Base-by-base conservation (phyloP, 2,329 filamentous ascomycete species). In the Fusarium staphyleae region DNA sequence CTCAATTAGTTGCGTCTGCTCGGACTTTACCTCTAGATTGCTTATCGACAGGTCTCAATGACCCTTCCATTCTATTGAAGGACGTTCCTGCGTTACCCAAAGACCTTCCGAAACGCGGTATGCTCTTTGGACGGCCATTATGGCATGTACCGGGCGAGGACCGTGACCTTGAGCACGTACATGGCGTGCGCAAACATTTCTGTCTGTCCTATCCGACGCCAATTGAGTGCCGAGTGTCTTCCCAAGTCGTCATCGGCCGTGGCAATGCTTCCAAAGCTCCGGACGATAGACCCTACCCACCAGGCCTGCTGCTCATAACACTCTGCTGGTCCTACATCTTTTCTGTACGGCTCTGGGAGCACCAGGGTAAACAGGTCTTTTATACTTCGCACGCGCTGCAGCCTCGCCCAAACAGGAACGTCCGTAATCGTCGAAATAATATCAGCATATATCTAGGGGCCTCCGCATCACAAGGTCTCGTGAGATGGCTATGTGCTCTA, bases 11-110 rank as follows among this genome's bases (percentile, higher is more conserved):
- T 15, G 30, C 12, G n/a, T 46, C 34, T 15, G 46, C 45, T 26
- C 16, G 24, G 13, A 40, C 52, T 30, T 33, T 55, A 5, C 45
- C 52, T 12, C 28, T 8, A 4, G 16, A 18, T 24, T 40, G 29
- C 15, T 15, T 46, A 16, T 30, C 35, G 9, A 11, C 30, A 26
- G 52, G 52, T 8, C 41, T 55, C 29, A 42, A 50, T 14, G 47
- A 55, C 40, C 47, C 52, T 40, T 50, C 52, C 10, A 46, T 55
- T 12, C n/a, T 46, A 7, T 41, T 50, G 12, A 50, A 46, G 30
- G 46, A 55, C 26, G 52, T 51, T 15, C 52, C 52, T 15, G 52
- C 46, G 11, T 13, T 55, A 19, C 41, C 41, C 4, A 16, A 34
- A 34, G 12, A 1, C 22, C 34, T 51, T 9, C 48, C 33, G 16